A percentile compares a stretch with the other conserved stretches of the same genome.
phyloP scores from a whole-genome alignment of 176 grass and related monocot species.

The Hyparrhenia diplandra region DNA sequence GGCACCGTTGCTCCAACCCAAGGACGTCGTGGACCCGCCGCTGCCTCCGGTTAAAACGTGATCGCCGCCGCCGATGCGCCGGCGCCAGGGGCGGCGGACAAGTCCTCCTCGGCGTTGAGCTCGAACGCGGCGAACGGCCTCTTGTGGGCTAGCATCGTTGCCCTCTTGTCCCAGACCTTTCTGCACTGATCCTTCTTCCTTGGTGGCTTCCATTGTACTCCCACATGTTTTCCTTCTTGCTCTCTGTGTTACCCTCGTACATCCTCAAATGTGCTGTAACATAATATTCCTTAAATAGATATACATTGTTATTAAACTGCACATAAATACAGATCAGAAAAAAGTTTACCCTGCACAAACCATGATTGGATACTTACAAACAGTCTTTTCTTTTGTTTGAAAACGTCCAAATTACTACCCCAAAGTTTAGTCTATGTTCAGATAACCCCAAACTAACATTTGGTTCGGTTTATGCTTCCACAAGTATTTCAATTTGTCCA shows the following conservation, averaged over 20 bases:
- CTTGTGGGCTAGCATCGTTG: conserved; percentile 10
- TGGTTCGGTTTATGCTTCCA: background rate
- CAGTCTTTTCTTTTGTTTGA: background rate
- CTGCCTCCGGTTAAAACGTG: conserved; percentile 58
- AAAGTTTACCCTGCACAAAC: background rate
- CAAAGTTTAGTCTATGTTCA: background rate
- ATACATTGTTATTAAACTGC: conserved; percentile 32
- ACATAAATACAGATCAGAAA: conserved; percentile 35
- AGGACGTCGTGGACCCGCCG: conserved; percentile 67
- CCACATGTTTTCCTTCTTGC: background rate
- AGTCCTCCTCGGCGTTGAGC: background rate
- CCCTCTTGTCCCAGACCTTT: conserved; percentile 22
- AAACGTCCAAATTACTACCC: background rate
- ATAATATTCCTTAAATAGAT: conserved; percentile 43
- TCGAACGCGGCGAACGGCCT: background rate
- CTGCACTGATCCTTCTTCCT: conserved; percentile 24
- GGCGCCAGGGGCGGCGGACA: background rate
- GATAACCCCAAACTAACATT: background rate
- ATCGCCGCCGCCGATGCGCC: conserved; percentile 18
- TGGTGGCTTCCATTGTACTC: conserved; percentile 16
- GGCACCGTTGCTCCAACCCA: conserved; percentile 60
- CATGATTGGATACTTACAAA: background rate
- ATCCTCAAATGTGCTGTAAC: conserved; percentile 39
- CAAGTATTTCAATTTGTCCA: no score
- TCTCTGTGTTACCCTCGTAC: background rate